A percentile compares a stretch with the other conserved stretches of the same genome.
Conservation (phyloP, 2,329 filamentous ascomycete species). For the Colletotrichum chlorophyti region DNA sequence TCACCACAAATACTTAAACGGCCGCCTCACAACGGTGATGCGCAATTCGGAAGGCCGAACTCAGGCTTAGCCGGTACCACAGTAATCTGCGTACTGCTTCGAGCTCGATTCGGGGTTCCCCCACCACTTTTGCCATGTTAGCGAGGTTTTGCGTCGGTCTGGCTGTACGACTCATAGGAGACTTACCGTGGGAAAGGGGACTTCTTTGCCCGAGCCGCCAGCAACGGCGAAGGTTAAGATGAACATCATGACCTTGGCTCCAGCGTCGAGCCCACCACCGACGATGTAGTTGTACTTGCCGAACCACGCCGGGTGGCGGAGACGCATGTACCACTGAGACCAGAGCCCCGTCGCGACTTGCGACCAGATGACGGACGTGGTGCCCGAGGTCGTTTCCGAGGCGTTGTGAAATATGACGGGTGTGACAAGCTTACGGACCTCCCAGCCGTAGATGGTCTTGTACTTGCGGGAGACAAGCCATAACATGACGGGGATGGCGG, state of each 20-base stretch:
- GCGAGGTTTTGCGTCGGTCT: background rate
- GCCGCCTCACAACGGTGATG: too few relatives aligned
- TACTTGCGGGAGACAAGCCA: constrained; percentile 20
- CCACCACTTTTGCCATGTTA: constrained; percentile 13
- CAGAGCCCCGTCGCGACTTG: constrained; percentile 42
- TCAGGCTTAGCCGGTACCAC: constrained; percentile 14
- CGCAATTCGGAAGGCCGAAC: too few relatives aligned
- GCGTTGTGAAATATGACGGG: constrained; percentile 28
- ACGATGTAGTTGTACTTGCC: constrained; percentile 36
- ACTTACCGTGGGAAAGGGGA: constrained; percentile 29
- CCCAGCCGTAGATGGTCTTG: constrained; percentile 26
- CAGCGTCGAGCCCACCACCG: constrained; percentile 30
- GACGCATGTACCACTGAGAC: constrained; percentile 37
- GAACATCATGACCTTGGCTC: constrained; percentile 33
- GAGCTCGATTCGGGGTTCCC: constrained; percentile 11
- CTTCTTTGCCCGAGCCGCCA: constrained; percentile 28
- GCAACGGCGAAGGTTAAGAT: constrained; percentile 31
- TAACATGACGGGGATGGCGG: constrained; percentile 4
- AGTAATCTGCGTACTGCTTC: constrained; percentile 27
- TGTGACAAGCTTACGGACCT: constrained; percentile 18
- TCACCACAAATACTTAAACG: too few relatives aligned
- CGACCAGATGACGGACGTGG: constrained; percentile 25
- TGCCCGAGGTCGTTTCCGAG: constrained; percentile 24
- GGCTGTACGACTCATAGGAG: background rate
- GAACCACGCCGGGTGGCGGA: constrained; percentile 33